phyloP scores from a whole-genome alignment of 148 eudicot species.

The Vaccinium macrocarpon region DNA sequence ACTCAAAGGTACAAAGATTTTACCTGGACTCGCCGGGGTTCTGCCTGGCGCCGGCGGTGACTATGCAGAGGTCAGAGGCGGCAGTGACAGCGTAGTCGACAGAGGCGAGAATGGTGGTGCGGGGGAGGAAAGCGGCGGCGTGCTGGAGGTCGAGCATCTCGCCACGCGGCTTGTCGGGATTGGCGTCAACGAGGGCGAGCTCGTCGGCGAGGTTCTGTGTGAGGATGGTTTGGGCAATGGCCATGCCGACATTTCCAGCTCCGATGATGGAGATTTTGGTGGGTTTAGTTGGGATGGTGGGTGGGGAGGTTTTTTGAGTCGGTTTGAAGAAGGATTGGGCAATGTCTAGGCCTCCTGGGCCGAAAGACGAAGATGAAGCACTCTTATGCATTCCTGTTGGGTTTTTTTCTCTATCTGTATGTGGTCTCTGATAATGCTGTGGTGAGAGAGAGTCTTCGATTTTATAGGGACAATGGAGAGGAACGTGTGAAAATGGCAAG shows the following conservation, averaged over 20 bases:
- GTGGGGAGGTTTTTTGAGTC: conserved; percentile 51
- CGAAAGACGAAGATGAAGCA: conserved; percentile 44
- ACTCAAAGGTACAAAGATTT: too few relatives aligned
- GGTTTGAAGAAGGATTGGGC: conserved; percentile 61
- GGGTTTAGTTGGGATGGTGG: conserved; percentile 46
- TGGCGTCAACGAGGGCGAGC: conserved; percentile 76
- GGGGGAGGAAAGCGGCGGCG: conserved; percentile 92
- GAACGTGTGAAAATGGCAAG: not conserved
- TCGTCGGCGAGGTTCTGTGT: conserved; percentile 84
- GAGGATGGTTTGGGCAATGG: conserved; percentile 85
- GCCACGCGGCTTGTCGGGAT: conserved; percentile 74
- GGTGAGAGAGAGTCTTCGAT: not conserved
- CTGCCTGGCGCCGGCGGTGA: conserved; percentile 93
- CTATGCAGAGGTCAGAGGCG: conserved; percentile 73
- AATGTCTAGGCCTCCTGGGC: conserved; percentile 61
- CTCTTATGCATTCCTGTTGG: conserved; percentile 23
- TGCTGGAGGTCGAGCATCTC: conserved; percentile 95
- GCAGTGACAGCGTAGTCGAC: conserved; percentile 59
- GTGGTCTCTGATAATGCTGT: not conserved
- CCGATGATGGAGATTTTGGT: conserved; percentile 82
- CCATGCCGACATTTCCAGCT: conserved; percentile 94
- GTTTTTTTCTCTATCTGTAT: not conserved
- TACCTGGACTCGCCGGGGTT: conserved; percentile 62
- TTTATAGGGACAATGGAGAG: not conserved
- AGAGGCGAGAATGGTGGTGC: conserved; percentile 65